Evolutionary conservation across 352 stramenopile genomes (phyloP).

Genomic region (Pythium rishiriense): DNA sequence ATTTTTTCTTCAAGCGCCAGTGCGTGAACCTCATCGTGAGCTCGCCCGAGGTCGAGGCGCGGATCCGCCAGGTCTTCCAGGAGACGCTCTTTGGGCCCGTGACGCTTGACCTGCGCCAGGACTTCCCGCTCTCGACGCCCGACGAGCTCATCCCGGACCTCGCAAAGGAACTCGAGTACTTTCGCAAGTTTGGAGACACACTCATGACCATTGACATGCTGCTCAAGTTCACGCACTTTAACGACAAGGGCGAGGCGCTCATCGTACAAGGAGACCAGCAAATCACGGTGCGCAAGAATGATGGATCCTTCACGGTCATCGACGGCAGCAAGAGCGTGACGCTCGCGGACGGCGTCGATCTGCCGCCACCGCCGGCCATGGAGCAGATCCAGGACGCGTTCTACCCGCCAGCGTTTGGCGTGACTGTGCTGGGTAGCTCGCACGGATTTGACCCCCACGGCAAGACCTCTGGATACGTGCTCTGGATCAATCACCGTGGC

Average conservation of each 20-base stretch:
- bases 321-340: constrained; percentile 60
- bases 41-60: constrained; percentile 70
- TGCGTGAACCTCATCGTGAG: constrained; percentile 87
- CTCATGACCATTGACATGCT: constrained; percentile 89
- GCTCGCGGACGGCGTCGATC: constrained; percentile 55
- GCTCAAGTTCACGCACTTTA: constrained; percentile 87
- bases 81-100: constrained; percentile 86
- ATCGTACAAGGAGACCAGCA: constrained; percentile 62
- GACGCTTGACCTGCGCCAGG: constrained; percentile 66
- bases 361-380: constrained; percentile 44
- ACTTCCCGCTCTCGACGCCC: constrained; percentile 73
- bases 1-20: constrained; percentile 94
- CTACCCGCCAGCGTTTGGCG: constrained; percentile 93
- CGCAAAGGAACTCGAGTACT: constrained; percentile 86
- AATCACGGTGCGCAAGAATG: constrained; percentile 69
- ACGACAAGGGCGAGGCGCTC: constrained; percentile 57
- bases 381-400: constrained; percentile 71
- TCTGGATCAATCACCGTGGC: constrained; percentile 96
- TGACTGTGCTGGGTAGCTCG: constrained; percentile 95
- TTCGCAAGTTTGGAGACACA: constrained; percentile 89
- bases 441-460: constrained; percentile 95
- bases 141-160: constrained; percentile 68
- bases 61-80: constrained; percentile 88
- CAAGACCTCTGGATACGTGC: constrained; percentile 94
- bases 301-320: constrained; percentile 62